Conservation (phyloP, 2,329 filamentous ascomycete species). For the Hypoxylon sp. region DNA sequence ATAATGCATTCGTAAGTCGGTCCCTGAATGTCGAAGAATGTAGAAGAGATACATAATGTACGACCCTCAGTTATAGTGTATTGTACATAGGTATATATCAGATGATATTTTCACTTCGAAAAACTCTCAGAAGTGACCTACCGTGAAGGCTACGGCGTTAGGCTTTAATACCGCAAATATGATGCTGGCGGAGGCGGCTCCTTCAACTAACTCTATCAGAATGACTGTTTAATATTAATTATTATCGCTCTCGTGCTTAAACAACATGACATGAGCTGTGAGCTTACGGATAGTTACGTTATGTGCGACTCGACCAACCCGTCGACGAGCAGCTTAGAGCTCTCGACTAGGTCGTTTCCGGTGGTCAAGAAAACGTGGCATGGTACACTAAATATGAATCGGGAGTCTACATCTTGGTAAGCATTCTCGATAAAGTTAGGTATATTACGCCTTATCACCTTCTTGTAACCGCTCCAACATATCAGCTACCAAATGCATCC, state of each 20-base stretch:
- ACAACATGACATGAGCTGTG: slow-evolving; percentile 7
- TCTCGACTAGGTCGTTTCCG: slow-evolving; percentile 16
- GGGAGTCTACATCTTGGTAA: slow-evolving; percentile 21
- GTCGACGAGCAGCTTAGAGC: slow-evolving; percentile 31
- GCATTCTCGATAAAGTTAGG: slow-evolving; percentile 20
- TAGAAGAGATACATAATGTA: slow-evolving; percentile 16
- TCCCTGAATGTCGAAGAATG: slow-evolving; percentile 37
- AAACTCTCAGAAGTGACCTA: not conserved
- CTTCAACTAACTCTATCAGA: not conserved
- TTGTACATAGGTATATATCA: slow-evolving; percentile 7
- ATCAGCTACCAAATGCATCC: slow-evolving; percentile 14
- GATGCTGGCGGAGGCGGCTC: not conserved
- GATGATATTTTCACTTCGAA: not conserved
- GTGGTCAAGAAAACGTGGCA: slow-evolving; percentile 43
- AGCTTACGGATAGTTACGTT: slow-evolving; percentile 31
- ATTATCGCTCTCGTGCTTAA: slow-evolving; percentile 12
- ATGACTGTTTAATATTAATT: not conserved
- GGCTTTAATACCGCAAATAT: not conserved
- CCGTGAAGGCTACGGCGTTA: not conserved
- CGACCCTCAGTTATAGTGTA: slow-evolving; percentile 11
- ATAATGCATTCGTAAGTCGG: slow-evolving; percentile 25
- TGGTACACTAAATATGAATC: slow-evolving; percentile 31
- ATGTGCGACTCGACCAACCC: slow-evolving; percentile 25
- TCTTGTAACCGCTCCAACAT: slow-evolving; percentile 4
- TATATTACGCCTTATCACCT: slow-evolving; percentile 16